Evolutionary conservation across 495 filamentous ascomycete species (phyloP).

Genomic region (Penicillium atrosanguineum): DNA sequence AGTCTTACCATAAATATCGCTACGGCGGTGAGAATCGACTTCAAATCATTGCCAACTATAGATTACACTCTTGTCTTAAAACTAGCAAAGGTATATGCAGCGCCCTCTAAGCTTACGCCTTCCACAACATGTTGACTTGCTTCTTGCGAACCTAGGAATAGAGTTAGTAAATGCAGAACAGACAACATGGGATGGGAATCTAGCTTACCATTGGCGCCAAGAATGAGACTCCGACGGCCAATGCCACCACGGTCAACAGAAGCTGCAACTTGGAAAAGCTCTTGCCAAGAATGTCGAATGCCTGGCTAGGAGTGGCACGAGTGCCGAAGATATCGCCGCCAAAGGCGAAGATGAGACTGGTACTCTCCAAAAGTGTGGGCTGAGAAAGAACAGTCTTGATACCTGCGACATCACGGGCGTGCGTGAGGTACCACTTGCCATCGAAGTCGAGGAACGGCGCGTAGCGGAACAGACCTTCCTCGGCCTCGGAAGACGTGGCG

Average conservation of each 20-base stretch:
- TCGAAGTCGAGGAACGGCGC: slow-evolving; percentile 77
- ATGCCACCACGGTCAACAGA: slow-evolving; percentile 73
- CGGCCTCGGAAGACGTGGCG: slow-evolving; percentile 69
- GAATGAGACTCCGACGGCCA: slow-evolving; percentile 68
- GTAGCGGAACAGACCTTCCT: slow-evolving; percentile 83
- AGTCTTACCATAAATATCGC: background rate
- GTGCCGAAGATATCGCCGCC: slow-evolving; percentile 86
- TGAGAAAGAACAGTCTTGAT: slow-evolving; percentile 67
- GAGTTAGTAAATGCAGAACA: slow-evolving; percentile 12
- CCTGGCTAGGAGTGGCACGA: slow-evolving; percentile 74
- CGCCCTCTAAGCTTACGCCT: slow-evolving; percentile 8
- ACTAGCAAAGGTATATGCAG: slow-evolving; percentile 2
- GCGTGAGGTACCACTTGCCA: slow-evolving; percentile 75
- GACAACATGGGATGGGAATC: background rate
- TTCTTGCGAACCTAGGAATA: slow-evolving; percentile 36
- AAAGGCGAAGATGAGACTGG: slow-evolving; percentile 85
- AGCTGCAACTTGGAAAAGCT: slow-evolving; percentile 88
- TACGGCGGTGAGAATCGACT: background rate
- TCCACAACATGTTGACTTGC: slow-evolving; percentile 44
- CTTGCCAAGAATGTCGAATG: slow-evolving; percentile 90
- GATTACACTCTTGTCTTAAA: slow-evolving; percentile 14
- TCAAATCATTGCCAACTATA: slow-evolving; percentile 6
- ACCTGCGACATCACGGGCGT: slow-evolving; percentile 76
- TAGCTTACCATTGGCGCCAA: slow-evolving; percentile 80
- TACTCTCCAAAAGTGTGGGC: slow-evolving; percentile 86